Base-by-base conservation (phyloP, 345 rosid species). In the Trapa incisa region DNA sequence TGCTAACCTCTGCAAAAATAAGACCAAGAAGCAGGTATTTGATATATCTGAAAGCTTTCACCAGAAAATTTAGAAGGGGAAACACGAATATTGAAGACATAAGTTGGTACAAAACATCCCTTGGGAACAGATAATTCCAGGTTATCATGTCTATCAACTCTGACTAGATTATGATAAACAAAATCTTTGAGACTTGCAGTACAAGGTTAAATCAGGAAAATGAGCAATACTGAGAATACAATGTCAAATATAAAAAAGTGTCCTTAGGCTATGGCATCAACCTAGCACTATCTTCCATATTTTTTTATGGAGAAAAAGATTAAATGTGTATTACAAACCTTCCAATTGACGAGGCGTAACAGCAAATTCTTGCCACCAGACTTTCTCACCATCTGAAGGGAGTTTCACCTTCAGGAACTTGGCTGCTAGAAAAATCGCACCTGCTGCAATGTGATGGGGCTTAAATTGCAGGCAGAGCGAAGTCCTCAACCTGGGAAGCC, bases 401-500 rank as follows among this genome's bases (percentile, higher is more conserved):
- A 90, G 86, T 85, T 87, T 85, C 79, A 87, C 82, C 79, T 75
- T 82, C 61, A 86, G 87, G 78, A 84, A 79, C 79, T 90, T 79
- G 48, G 91, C 89, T 78, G 96, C 96, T 68, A 88, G 92, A 77
- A 88, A 87, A 72, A 93, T 83, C 69, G 87, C 96, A 76, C 89
- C 94, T 65, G 89, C 96, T 1, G 98, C 97, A 81, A 93, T 93
- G 74, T 88, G 97, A 78, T 81, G 86, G 73, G 97, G 97, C 87
- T 79, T 82, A 82, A 87, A 88, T 82, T 93, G 97, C 85, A 93
- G 77, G 89, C 87, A 87, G 78, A 93, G 97, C 65, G 97, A 84
- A n/a, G 97, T 88, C 83, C 85, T 75, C 85, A 80, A 86, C 84
- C 97, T 93, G 96, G 84, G 67, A 87, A 78, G 78, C 79, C 81